A percentile compares a stretch with the other conserved stretches of the same genome.
Conservation (phyloP, 805 yeast species). For the Zygosaccharomyces kombuchaensis region DNA sequence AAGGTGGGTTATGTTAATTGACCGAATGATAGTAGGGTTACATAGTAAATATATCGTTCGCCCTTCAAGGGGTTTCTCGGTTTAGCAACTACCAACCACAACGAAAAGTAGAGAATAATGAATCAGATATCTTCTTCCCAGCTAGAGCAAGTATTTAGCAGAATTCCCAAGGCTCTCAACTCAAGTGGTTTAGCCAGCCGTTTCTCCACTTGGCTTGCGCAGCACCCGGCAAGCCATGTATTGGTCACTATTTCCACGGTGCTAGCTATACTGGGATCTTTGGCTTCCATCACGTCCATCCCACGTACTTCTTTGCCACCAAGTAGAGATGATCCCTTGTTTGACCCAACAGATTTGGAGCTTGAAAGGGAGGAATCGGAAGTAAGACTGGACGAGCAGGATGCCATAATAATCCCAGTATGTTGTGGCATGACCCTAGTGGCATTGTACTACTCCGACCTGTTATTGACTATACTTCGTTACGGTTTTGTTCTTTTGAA, state of each 20-base stretch:
- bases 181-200: constrained; percentile 2
- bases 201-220: not conserved
- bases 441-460: constrained; percentile 19
- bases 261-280: constrained; percentile 35
- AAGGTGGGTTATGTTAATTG: not conserved
- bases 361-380: constrained; percentile 11
- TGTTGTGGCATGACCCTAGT: constrained; percentile 34
- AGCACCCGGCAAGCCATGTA: not conserved
- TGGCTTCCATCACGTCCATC: constrained; percentile 32
- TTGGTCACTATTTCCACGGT: constrained; percentile 13
- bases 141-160: constrained; percentile 4
- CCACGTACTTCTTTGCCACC: constrained; percentile 35
- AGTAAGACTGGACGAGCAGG: constrained; percentile 21
- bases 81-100: constrained; percentile 3
- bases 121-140: constrained; percentile 1
- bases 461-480: constrained; percentile 35
- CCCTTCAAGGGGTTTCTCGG: not conserved
- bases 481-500: constrained; percentile 37
- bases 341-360: constrained; percentile 42
- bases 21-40: not conserved
- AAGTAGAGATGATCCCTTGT: constrained; percentile 36
- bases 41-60: not conserved
- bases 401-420: constrained; percentile 43
- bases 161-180: constrained; percentile 2
- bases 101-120: not conserved